Evolutionary conservation across 2,329 filamentous ascomycete genomes (phyloP).

Genomic region (Hypoxylon sp.): DNA sequence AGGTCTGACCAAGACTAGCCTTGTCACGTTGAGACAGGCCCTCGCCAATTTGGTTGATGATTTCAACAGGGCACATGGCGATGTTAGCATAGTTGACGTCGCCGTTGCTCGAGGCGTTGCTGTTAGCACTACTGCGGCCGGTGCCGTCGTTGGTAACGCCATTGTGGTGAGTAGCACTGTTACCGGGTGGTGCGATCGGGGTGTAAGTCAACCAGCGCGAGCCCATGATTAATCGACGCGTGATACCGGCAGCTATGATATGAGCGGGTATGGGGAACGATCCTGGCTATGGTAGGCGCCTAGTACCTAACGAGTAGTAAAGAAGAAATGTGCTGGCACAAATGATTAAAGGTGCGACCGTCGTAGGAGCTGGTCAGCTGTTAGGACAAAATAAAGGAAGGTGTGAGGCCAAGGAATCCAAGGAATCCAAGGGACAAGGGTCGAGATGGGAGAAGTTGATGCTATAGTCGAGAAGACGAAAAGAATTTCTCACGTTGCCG

Average conservation of each 20-base stretch:
- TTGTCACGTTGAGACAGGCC: constrained; percentile 23
- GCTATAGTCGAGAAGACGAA: not conserved
- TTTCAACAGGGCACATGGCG: constrained; percentile 11
- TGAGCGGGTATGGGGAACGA: not conserved
- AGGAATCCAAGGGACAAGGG: not conserved
- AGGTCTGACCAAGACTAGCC: constrained; percentile 17
- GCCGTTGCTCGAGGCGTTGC: not conserved
- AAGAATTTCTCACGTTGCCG: too few relatives aligned
- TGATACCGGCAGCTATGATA: too few relatives aligned
- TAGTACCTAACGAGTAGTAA: not conserved
- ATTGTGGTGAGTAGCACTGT: not conserved
- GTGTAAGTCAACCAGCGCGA: not conserved
- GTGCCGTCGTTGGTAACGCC: not conserved
- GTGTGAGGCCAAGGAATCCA: not conserved
- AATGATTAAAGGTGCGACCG: not conserved
- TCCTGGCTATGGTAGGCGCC: not conserved
- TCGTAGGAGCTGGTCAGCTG: not conserved
- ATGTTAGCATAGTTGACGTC: not conserved
- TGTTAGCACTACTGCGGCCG: too few relatives aligned
- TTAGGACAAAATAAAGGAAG: not conserved
- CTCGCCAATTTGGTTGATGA: constrained; percentile 1
- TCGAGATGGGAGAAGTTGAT: not conserved
- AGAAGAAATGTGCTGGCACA: not conserved
- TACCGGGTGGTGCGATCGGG: not conserved
- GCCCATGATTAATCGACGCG: not conserved